Conservation (phyloP, 2,329 filamentous ascomycete species). For the Penicillium hordei region DNA sequence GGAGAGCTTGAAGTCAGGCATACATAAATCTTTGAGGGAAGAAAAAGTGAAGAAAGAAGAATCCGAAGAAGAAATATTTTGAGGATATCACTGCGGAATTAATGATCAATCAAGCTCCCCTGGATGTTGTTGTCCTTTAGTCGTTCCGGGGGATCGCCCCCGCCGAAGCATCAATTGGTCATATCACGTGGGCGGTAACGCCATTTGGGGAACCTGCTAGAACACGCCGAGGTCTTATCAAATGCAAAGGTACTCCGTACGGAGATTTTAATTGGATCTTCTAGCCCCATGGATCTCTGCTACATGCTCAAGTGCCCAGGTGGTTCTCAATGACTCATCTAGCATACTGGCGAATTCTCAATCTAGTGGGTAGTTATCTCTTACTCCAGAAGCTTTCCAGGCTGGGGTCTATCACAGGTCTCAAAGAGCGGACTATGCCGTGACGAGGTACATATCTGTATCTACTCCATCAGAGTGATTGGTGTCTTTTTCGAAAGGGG, state of each 20-base stretch:
- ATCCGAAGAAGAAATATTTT: neutral
- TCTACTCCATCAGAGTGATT: neutral
- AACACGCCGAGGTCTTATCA: constrained; percentile 12
- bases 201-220: constrained; percentile 28
- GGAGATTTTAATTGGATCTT: neutral
- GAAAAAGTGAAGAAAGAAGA: neutral
- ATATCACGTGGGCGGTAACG: constrained; percentile 37
- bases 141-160: constrained; percentile 27
- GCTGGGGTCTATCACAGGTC: neutral
- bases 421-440: neutral
- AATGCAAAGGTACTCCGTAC: neutral
- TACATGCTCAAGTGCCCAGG: neutral
- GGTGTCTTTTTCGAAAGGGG: too few species aligned
- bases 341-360: neutral
- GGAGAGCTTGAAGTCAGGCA: constrained; percentile 89
- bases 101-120: constrained; percentile 15
- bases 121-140: constrained; percentile 26
- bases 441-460: neutral
- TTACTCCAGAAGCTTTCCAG: neutral
- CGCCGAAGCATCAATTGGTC: constrained; percentile 22
- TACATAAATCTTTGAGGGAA: constrained; percentile 41
- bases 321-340: neutral
- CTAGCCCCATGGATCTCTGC: neutral
- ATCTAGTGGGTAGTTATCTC: neutral
- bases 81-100: constrained; percentile 8